A percentile compares a stretch with the other conserved stretches of the same genome.
These are phyloP conservation scores for Galerina marginata DNA, from an alignment of 768 basidiomycete species.

Conservation along the genomic window DNA sequence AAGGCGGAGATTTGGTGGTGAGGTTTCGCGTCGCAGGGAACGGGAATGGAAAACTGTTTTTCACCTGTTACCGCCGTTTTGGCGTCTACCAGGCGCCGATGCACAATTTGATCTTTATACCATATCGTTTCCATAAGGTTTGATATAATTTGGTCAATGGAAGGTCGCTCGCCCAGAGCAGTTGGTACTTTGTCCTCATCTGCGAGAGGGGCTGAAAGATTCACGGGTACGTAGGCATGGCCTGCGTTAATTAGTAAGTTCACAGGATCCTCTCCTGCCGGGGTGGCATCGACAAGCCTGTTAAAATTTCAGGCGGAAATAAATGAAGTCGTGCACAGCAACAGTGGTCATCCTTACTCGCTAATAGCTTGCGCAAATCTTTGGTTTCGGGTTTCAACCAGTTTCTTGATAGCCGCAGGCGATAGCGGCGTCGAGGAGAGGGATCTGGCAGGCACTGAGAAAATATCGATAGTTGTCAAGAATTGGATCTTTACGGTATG, in stretches of 20 bases:
- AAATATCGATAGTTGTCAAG: slow-evolving; percentile 7
- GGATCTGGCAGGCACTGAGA: background rate
- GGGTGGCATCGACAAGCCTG: slow-evolving; percentile 65
- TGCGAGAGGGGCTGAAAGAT: slow-evolving; percentile 43
- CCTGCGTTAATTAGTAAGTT: slow-evolving; percentile 69
- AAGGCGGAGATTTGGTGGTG: background rate
- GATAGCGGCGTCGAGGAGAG: slow-evolving; percentile 45
- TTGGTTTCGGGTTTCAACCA: slow-evolving; percentile 73
- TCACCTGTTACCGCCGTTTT: slow-evolving; percentile 59
- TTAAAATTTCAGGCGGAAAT: background rate
- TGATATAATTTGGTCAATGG: slow-evolving; percentile 61
- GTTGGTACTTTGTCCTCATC: slow-evolving; percentile 34
- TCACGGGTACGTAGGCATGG: slow-evolving; percentile 71
- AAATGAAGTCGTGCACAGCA: background rate
- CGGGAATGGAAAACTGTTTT: slow-evolving; percentile 7
- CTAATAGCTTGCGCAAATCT: slow-evolving; percentile 68
- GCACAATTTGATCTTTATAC: slow-evolving; percentile 74
- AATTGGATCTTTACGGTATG: slow-evolving; percentile 26
- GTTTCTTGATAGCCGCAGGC: slow-evolving; percentile 64
- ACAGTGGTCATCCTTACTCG: slow-evolving; percentile 51
- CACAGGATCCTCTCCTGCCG: slow-evolving; percentile 63
- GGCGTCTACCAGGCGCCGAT: slow-evolving; percentile 57
- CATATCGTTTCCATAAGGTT: slow-evolving; percentile 64
- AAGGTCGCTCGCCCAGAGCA: slow-evolving; percentile 54
- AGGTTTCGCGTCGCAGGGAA: too few relatives aligned